Conservation (phyloP, 768 basidiomycete genomes). For the Exsudoporus frostii region DNA sequence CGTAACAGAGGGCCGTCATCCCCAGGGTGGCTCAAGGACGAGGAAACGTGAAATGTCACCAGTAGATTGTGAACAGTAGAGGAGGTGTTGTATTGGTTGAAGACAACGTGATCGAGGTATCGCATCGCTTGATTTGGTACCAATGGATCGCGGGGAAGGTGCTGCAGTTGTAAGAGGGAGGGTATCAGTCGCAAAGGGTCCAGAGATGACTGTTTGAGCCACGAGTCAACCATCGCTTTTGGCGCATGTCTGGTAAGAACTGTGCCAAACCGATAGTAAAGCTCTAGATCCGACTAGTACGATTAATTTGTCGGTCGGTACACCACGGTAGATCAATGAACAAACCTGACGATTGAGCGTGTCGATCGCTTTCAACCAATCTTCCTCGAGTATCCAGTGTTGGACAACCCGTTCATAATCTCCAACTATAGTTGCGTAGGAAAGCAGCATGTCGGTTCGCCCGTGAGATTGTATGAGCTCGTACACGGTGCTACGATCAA, state of each 20-base stretch:
- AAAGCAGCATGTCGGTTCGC: conserved; percentile 86
- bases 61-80: conserved; percentile 92
- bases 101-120: conserved; percentile 82
- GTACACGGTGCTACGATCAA: conserved; percentile 83
- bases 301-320: background rate
- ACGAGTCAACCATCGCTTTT: conserved; percentile 88
- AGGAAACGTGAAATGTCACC: conserved; percentile 77
- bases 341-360: conserved; percentile 83
- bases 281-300: conserved; percentile 69
- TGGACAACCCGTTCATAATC: conserved; percentile 85
- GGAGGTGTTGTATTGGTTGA: conserved; percentile 75
- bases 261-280: conserved; percentile 92
- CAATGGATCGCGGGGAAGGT: conserved; percentile 65
- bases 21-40: conserved; percentile 41
- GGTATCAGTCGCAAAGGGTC: conserved; percentile 87
- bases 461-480: conserved; percentile 94
- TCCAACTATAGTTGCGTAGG: conserved; percentile 78
- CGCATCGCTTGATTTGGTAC: conserved; percentile 84
- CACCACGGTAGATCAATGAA: background rate
- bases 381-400: conserved; percentile 89
- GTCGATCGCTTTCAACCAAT: conserved; percentile 89
- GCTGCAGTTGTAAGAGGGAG: conserved; percentile 79
- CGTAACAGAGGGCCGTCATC: conserved; percentile 78
- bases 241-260: conserved; percentile 84
- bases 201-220: conserved; percentile 78